Evolutionary conservation across 2,329 filamentous ascomycete genomes (phyloP), one percentile per base, ranked within the genome.

Genomic region (Fusarium sp.): DNA sequence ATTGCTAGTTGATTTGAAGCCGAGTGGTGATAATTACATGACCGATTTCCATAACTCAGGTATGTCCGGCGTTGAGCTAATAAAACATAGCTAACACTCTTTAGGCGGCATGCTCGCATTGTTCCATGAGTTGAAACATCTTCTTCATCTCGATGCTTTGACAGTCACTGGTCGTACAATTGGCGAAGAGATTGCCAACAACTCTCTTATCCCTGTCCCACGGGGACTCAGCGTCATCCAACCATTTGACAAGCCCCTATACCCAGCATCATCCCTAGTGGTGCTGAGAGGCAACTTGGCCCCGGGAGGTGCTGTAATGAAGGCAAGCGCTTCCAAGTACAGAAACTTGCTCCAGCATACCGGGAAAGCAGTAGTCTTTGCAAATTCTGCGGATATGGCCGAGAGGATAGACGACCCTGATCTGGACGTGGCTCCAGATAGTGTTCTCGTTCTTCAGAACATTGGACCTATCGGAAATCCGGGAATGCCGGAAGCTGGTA

Each of bases 391-490:
- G 2, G 94, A 95, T 1, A 81, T 97, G 14, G 90, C 89, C 24
- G 82, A 82, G 20, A 90, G 93, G 9, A 80, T 87, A 28, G 85
- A 87, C 57, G 79, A 81, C 41, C 81, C 82, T 0, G 72, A 77
- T 28, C 87, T 97, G 57, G 90, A 92, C 30, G 88, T 96, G 2
- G 75, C 76, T 0, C 67, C 77, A 0, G 77, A 84, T 40, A 83
- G 81, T 44, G 93, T 97, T 10, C 83, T 97, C 1, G 89, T 97
- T 6, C 89, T 97, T 26, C 89, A 94, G 67, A 94, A 94, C 65
- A 95, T 97, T 74, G 94, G 94, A 0, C 94, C 94, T 0, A 92
- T 96, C 53, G 94, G 94, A 20, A 93, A 93, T 3, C 94, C 94
- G 0, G 94, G 94, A 14, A 97, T 97, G 94, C 94, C 94, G 2